Evolutionary conservation across 768 basidiomycete species (phyloP).

Genomic region (Scleroderma citrinum): DNA sequence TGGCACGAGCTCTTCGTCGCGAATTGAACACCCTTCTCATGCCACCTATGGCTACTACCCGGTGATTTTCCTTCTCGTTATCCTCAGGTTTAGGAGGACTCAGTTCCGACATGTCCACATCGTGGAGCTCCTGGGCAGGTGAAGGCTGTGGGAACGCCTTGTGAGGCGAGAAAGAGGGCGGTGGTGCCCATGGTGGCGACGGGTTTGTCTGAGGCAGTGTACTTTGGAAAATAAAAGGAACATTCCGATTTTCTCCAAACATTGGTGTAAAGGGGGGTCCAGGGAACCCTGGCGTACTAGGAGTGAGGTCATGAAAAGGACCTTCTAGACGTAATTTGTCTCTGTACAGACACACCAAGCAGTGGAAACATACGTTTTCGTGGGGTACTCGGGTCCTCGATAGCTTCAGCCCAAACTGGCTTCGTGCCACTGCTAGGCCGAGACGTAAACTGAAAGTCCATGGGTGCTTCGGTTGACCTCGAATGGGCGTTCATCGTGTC

Average conservation of each 20-base stretch:
- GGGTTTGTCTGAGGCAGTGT: slow-evolving; percentile 38
- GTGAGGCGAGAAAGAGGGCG: slow-evolving; percentile 50
- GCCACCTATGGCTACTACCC: slow-evolving; percentile 58
- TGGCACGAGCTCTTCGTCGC: slow-evolving; percentile 44
- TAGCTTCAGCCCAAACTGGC: slow-evolving; percentile 50
- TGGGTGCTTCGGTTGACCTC: slow-evolving; percentile 75
- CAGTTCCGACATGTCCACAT: slow-evolving; percentile 71
- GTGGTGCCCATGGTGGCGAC: slow-evolving; percentile 63
- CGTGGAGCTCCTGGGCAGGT: slow-evolving; percentile 43
- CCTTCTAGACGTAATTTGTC: slow-evolving; percentile 32
- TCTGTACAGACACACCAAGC: slow-evolving; percentile 4
- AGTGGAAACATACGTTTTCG: slow-evolving; percentile 55
- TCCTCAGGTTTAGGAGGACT: slow-evolving; percentile 53
- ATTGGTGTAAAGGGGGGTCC: slow-evolving; percentile 36
- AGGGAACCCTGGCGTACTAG: slow-evolving; percentile 31
- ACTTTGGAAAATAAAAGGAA: slow-evolving; percentile 69
- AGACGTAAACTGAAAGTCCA: slow-evolving; percentile 86
- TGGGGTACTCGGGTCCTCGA: slow-evolving; percentile 43
- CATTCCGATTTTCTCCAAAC: slow-evolving; percentile 60
- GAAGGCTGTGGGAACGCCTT: slow-evolving; percentile 50
- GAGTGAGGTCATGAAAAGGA: slow-evolving; percentile 39
- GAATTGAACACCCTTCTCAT: slow-evolving; percentile 60
- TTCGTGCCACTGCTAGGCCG: slow-evolving; percentile 45
- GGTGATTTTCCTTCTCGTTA: slow-evolving; percentile 32
- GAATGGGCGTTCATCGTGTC: slow-evolving; percentile 20